Evolutionary conservation across 2,329 filamentous ascomycete species (phyloP).

Genomic region (Alternaria metachromatica): DNA sequence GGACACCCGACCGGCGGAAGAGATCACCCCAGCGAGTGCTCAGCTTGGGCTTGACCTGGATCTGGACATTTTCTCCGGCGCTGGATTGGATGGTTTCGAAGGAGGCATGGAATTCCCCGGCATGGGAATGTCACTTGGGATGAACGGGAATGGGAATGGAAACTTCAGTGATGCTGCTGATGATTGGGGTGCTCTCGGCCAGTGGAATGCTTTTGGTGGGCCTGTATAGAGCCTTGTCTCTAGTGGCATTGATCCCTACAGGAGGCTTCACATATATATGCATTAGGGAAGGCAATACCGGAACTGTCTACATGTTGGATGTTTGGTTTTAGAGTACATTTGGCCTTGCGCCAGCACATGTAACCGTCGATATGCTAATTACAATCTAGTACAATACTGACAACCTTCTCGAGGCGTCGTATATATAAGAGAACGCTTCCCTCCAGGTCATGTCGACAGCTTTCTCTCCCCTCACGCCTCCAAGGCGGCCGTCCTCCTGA

Average conservation of each 20-base stretch:
- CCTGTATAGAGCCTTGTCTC: neutral
- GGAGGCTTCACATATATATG: neutral
- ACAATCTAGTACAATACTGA: neutral
- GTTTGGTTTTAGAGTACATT: neutral
- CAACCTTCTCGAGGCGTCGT: neutral
- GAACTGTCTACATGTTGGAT: neutral
- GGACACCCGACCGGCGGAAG: conserved; percentile 25
- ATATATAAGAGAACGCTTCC: neutral
- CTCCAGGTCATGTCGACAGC: no score
- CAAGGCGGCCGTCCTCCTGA: neutral
- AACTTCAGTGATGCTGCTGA: conserved; percentile 8
- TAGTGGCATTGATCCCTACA: fast-evolving
- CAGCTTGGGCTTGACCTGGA: conserved; percentile 22
- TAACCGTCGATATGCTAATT: neutral
- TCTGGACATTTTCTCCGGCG: conserved; percentile 33
- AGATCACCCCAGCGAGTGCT: conserved; percentile 19
- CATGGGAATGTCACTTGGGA: conserved; percentile 16
- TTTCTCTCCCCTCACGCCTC: neutral
- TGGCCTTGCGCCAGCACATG: neutral
- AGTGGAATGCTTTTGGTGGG: conserved; percentile 31
- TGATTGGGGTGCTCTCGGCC: conserved; percentile 36
- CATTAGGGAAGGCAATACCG: neutral
- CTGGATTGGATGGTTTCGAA: conserved; percentile 40
- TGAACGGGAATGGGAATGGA: conserved; percentile 9
- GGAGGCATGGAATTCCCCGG: conserved; percentile 37